Conservation (phyloP, 2,329 filamentous ascomycete species). For the Lasiodiplodia gonubiensis region DNA sequence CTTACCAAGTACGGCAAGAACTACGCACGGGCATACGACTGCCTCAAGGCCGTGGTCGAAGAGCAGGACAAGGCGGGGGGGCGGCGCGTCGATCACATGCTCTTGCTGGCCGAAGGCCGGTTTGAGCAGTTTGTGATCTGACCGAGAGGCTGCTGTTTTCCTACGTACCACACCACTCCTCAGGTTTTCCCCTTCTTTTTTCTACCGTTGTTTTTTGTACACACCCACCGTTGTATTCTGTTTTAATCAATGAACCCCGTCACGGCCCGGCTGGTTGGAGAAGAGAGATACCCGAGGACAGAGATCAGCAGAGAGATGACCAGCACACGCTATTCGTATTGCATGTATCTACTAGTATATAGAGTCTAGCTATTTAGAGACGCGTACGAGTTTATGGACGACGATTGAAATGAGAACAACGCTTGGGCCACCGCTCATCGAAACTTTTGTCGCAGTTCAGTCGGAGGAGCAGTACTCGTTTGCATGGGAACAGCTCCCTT, state of each 20-base stretch:
- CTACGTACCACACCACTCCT: not conserved
- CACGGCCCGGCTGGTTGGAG: not conserved
- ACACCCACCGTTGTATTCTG: not conserved
- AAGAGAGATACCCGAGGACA: conserved; percentile 9
- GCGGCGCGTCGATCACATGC: conserved; percentile 9
- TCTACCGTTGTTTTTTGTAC: not conserved
- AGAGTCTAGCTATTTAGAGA: not conserved
- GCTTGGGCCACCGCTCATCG: conserved; percentile 6
- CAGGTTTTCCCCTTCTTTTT: not conserved
- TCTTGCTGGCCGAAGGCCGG: conserved; percentile 19
- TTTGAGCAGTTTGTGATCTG: conserved; percentile 21
- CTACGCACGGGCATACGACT: conserved; percentile 39
- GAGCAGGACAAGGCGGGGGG: conserved; percentile 33
- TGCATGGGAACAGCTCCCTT: not conserved
- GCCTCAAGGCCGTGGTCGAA: conserved; percentile 36
- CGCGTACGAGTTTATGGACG: conserved; percentile 1
- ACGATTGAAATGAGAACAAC: conserved; percentile 8
- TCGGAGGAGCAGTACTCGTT: not conserved
- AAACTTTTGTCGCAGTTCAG: not conserved
- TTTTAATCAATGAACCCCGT: conserved; percentile 2
- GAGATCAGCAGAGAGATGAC: not conserved
- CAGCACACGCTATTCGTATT: not conserved
- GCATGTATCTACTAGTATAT: not conserved
- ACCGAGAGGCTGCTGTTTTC: not conserved
- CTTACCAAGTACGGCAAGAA: conserved; percentile 43